These are phyloP conservation scores for Ustilago lituana DNA, from an alignment of 1,284 basidiomycete species.

Conservation along the genomic window DNA sequence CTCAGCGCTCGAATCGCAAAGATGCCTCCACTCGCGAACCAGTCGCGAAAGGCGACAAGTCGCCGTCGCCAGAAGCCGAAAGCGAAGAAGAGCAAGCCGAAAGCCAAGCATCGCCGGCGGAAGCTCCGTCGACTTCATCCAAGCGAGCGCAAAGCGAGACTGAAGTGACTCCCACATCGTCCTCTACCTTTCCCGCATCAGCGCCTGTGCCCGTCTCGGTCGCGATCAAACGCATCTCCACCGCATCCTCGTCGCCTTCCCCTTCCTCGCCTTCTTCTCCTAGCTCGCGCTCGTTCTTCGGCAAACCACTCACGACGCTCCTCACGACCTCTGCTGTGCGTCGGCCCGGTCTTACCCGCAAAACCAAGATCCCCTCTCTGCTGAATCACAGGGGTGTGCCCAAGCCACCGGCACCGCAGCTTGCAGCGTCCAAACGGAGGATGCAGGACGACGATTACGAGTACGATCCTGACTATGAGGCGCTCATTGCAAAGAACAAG, in stretches of 20 bases:
- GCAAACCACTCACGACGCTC: constrained; percentile 35
- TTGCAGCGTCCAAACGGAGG: constrained; percentile 23
- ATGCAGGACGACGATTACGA: constrained; percentile 51
- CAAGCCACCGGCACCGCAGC: constrained; percentile 19
- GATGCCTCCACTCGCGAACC: constrained; percentile 1
- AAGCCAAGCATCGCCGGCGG: background rate
- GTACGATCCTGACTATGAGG: constrained; percentile 44
- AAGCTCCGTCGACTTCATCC: too few relatives aligned
- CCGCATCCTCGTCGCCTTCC: background rate
- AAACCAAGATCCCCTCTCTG: constrained; percentile 45
- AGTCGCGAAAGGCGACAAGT: background rate
- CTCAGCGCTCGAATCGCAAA: background rate
- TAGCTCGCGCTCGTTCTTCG: constrained; percentile 32
- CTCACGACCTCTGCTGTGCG: constrained; percentile 24
- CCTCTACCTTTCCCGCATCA: background rate
- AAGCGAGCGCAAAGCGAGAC: too few relatives aligned
- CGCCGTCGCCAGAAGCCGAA: constrained; percentile 1
- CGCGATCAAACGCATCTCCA: constrained; percentile 26
- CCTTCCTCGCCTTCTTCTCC: constrained; percentile 9
- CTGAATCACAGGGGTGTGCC: constrained; percentile 35
- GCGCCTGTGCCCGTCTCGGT: constrained; percentile 8
- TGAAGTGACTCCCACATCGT: too few relatives aligned
- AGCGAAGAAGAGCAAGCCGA: constrained; percentile 5
- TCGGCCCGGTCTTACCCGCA: constrained; percentile 41
- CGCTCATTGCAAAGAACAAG: constrained; percentile 33